phyloP scores from a whole-genome alignment of 352 stramenopile genomes.

The Phytophthora brassicae region DNA sequence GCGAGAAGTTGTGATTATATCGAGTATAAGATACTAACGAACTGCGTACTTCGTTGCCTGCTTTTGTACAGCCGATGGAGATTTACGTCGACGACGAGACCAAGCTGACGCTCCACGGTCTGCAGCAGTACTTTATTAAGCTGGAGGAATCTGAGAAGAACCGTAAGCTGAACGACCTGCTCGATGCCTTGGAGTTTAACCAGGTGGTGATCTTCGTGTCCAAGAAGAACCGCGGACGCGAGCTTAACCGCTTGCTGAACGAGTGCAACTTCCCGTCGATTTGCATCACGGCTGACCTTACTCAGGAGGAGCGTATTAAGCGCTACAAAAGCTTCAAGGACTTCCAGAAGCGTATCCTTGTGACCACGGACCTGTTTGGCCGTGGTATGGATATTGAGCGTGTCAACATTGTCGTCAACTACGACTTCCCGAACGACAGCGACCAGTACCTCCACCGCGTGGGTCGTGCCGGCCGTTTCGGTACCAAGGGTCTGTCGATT shows the following conservation, averaged over 20 bases:
- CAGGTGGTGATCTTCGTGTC: conserved; percentile 99
- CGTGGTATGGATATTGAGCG: conserved; percentile 99
- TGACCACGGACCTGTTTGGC: conserved; percentile 99
- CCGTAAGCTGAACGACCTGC: conserved; percentile 98
- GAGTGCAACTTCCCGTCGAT: conserved; percentile 99
- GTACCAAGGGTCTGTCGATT: conserved; percentile 99
- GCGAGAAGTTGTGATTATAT: not conserved
- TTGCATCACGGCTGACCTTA: conserved; percentile 98
- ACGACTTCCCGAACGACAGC: conserved; percentile 98
- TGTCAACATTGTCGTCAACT: conserved; percentile 99
- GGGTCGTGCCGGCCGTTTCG: conserved; percentile 98
- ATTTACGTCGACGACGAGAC: conserved; percentile 99
- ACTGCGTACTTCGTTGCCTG: not conserved
- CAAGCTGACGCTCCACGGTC: conserved; percentile 99
- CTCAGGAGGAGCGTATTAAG: conserved; percentile 97
- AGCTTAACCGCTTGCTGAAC: conserved; percentile 98
- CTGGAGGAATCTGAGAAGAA: conserved; percentile 99
- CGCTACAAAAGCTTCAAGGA: conserved; percentile 99
- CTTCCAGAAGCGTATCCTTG: conserved; percentile 99
- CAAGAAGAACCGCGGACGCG: conserved; percentile 96
- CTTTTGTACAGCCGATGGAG: conserved; percentile 95
- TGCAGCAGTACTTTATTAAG: conserved; percentile 99
- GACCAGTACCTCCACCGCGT: conserved; percentile 99
- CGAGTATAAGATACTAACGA: not conserved
- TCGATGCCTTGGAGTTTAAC: conserved; percentile 99